Evolutionary conservation across 805 yeast genomes (phyloP), one percentile per base, ranked within the genome.

Genomic region (Schizosaccharomyces cryophilus): DNA sequence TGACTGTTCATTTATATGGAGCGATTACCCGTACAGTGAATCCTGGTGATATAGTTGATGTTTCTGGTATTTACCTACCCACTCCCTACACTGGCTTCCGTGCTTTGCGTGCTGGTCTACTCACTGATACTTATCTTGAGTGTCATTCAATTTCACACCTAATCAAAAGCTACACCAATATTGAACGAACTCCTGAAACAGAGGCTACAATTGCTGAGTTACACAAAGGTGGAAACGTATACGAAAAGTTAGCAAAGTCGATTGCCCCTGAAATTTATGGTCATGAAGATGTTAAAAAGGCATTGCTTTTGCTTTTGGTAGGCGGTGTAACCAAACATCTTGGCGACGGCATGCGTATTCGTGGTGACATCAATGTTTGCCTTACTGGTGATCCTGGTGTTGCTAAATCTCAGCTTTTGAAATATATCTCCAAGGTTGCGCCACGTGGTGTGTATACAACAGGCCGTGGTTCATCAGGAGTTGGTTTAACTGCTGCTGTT

Each of bases 381-480:
- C 77, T 93, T 61, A 90, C 93, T 96, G 98, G 98, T 67, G 98
- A 93, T 69, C 98, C 98, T 54, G 98, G 98, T 77, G 98, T 93
- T 61, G 98, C 98, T 68, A 93, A 93, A 73, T 93, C 97, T 2
- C 98, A 93, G 77, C 75, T 93, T 68, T 76, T 93, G 65, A 93
- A 93, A 70, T 84, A 94, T 42, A 87, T 93, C 65, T 78, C 87
- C 63, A 87, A 89, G 67, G 85, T 93, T 61, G 93, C 97, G 3
- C 98, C 98, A 38, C 79, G 97, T 69, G 94, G 95, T 60, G 94
- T 93, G 38, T 93, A 93, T 72, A 93, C 98, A 7, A 93, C 98
- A 0, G 98, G 98, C 74, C 82, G 95, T 68, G 98, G 98, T 71
- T 88, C 96, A 3, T 93, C 98, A 0, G 98, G 98, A 62, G 98